Evolutionary conservation across 2,329 filamentous ascomycete genomes (phyloP).

Genomic region (Colletotrichum sp.): DNA sequence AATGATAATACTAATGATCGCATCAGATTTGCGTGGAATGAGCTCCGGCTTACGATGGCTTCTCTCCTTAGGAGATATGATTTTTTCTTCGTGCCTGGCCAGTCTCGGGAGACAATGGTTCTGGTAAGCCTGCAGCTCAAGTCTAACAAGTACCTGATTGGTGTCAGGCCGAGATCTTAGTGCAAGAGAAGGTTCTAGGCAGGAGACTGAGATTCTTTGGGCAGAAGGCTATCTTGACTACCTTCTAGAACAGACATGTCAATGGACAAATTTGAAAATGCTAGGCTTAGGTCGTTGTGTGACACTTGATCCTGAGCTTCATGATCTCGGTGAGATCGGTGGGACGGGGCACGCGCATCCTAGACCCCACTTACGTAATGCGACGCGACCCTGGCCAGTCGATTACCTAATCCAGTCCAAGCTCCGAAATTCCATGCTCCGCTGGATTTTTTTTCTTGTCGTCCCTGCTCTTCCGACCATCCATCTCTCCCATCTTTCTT

Average conservation of each 20-base stretch:
- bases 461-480: neutral
- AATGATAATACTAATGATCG: neutral
- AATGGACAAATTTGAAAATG: neutral
- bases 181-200: neutral
- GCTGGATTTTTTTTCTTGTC: conserved; percentile 4
- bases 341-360: neutral
- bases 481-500: neutral
- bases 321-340: too few species aligned
- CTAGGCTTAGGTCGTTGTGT: neutral
- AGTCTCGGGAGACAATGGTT: neutral
- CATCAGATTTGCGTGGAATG: neutral
- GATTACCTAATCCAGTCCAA: conserved; percentile 7
- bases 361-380: conserved; percentile 2
- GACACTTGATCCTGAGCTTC: neutral
- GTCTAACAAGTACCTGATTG: neutral
- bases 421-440: conserved; percentile 2
- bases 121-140: neutral
- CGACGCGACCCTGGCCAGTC: neutral
- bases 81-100: neutral
- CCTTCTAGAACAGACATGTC: neutral
- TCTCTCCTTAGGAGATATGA: neutral
- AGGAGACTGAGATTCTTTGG: neutral
- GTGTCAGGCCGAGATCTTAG: neutral
- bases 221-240: neutral
- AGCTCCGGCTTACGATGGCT: neutral